Conservation (phyloP, 2,329 filamentous ascomycete genomes). For the Lanzia echinophila region DNA sequence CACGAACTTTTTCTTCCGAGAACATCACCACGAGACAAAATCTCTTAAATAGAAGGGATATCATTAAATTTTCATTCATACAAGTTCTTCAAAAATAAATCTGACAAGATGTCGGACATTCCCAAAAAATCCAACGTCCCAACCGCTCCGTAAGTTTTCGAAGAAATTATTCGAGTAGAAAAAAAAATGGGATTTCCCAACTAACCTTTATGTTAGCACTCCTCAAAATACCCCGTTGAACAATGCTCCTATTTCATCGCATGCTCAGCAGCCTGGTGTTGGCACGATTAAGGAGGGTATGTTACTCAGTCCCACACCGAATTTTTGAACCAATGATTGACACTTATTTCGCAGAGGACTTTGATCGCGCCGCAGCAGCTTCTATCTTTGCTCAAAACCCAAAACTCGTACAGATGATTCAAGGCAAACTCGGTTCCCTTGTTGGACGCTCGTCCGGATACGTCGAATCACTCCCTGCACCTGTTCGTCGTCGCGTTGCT, state of each 20-base stretch:
- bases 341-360: constrained; percentile 59
- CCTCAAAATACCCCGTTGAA: constrained; percentile 96
- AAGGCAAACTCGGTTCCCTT: constrained; percentile 87
- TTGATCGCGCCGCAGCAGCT: constrained; percentile 79
- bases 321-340: constrained; percentile 23
- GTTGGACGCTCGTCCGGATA: constrained; percentile 96
- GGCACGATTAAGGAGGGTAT: constrained; percentile 96
- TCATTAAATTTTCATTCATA: background rate
- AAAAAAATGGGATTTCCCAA: constrained; percentile 2
- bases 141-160: constrained; percentile 54
- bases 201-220: constrained; percentile 54
- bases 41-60: constrained; percentile 7
- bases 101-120: constrained; percentile 50
- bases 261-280: constrained; percentile 90
- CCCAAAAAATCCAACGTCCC: constrained; percentile 55
- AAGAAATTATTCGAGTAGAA: constrained; percentile 3
- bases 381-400: constrained; percentile 96
- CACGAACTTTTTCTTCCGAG: constrained; percentile 9
- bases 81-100: background rate
- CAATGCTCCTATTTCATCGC: constrained; percentile 95
- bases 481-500: constrained; percentile 86
- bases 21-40: constrained; percentile 9
- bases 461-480: constrained; percentile 86
- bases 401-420: constrained; percentile 91
- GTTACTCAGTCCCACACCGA: constrained; percentile 33